Conservation (phyloP, 306 rosid species). For the Malus sylvestris region DNA sequence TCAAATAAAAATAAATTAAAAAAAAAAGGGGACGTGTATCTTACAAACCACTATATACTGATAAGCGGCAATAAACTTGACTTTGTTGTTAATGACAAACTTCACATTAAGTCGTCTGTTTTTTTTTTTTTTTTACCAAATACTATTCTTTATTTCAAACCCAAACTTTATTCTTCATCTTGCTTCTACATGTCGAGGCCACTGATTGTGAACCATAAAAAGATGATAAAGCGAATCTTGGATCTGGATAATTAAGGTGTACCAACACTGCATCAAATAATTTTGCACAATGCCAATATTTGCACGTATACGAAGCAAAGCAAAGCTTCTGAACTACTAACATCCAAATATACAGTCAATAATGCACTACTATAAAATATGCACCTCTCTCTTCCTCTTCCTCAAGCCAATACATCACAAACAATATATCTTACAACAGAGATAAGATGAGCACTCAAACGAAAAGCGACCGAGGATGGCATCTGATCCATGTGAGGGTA, state of each 20-base stretch:
- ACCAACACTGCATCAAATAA: too few relatives aligned
- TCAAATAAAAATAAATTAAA: too few relatives aligned
- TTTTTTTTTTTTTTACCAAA: not conserved
- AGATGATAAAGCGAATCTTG: too few relatives aligned
- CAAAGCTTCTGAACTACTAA: not conserved
- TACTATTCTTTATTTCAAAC: not conserved
- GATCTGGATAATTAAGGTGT: too few relatives aligned
- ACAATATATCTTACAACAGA: not conserved
- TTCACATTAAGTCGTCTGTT: too few relatives aligned
- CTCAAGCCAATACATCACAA: not conserved
- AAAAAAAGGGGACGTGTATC: not conserved
- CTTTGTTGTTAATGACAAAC: too few relatives aligned
- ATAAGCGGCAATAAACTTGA: not conserved
- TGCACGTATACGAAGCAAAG: not conserved
- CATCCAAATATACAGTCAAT: not conserved
- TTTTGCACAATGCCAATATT: too few relatives aligned
- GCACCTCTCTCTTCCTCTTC: not conserved
- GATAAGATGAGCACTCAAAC: not conserved
- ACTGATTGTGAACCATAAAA: not conserved
- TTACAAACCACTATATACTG: not conserved
- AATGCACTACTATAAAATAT: not conserved
- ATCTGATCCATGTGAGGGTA: not conserved
- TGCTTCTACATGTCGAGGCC: not conserved
- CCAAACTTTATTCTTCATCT: not conserved
- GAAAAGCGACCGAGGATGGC: not conserved